Evolutionary conservation across 2,329 filamentous ascomycete species (phyloP), one percentile per base, ranked within the genome.

Genomic region (Camillea tinctor): DNA sequence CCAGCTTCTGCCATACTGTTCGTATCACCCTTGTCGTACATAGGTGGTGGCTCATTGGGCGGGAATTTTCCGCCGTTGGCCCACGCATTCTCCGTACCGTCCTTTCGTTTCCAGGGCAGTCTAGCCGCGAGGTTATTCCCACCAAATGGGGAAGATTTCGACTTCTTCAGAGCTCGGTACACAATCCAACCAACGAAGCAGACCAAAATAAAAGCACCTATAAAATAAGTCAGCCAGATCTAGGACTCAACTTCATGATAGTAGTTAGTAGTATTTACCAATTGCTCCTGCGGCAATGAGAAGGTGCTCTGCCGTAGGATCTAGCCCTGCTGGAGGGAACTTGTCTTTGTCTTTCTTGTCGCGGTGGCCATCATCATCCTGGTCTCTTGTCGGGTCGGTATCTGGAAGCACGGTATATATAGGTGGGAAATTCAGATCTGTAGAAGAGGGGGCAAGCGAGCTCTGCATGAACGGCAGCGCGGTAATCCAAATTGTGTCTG

Each of bases 141-240:
- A 26, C 66, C 65, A 55, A 69, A 75, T 7, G 72, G 68, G 5
- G 13, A 17, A 15, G 15, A 2, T 15, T 44, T 44, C 36, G 36
- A 44, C 63, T 73, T 76, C 58, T 73, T 73, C 51, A 74, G 54
- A 11, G 71, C 71, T n/a, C 77, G 74, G 72, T 76, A 81, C 4
- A 78, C 67, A 22, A 82, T 71, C 79, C 79, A 83, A 7, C 67
- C 66, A 22, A 82, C 59, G 60, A 81, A 79, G 56, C 75, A 79
- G 8, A 80, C 60, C 24, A 80, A 67, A 20, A 83, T 76, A 54
- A 81, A 79, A 5, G 73, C 75, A 24, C 77, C 81, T 81, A 55
- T 17, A n/a, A 24, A 23, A 22, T 2, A n/a, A 30, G 21, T 52
- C 7, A 52, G 24, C 20, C 24, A n/a, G n/a, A 52, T 6, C 20